Base-by-base conservation (phyloP, 768 basidiomycete genomes). In the Crepidotus variabilis region DNA sequence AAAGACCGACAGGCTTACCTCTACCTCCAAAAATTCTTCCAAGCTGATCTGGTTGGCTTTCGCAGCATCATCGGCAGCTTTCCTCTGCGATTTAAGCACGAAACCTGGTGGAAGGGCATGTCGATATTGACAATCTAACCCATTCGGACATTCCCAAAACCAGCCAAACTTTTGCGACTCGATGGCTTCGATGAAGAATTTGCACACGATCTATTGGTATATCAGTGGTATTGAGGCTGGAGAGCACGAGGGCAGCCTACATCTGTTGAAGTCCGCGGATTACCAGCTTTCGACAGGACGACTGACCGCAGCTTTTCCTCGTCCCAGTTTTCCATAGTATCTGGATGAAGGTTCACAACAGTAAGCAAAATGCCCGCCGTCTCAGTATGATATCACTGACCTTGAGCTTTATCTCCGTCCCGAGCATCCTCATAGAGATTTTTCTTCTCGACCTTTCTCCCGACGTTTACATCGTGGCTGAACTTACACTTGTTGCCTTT, bases 271-370 rank as follows among this genome's bases (percentile, higher is more conserved):
- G 92, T 96, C 62, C 87, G 82, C 51, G 92, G 93, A 72, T 95
- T 97, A 23, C 95, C 95, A 59, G 85, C 80, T 71, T 94, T 95
- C 9, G 87, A 89, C 16, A 85, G 62, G 1, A 98, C 92, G 55
- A 98, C 97, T n/a, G 74, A 84, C 36, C 85, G 80, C 55, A 99
- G 76, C 73, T 98, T 98, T 65, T 87, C 94, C 58, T 98, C 91
- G 72, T 97, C 94, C 97, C 97, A 99, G 59, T 77, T 85, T 63
- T 97, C 94, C 97, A 98, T 98, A 10, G 93, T 94, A 73, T 98
- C 95, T 94, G 60, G 10, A 49, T 36, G 10, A n/a, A 51, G 8
- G 34, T 11, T 18, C 11, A 46, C 20, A 18, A 36, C 3, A 36
- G 16, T 8, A 22, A 24, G 23, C n/a, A 14, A 20, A 24, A 18